Evolutionary conservation across 1,284 basidiomycete species (phyloP), one percentile per base, ranked within the genome.

Genomic region (Ganoderma meredithae): DNA sequence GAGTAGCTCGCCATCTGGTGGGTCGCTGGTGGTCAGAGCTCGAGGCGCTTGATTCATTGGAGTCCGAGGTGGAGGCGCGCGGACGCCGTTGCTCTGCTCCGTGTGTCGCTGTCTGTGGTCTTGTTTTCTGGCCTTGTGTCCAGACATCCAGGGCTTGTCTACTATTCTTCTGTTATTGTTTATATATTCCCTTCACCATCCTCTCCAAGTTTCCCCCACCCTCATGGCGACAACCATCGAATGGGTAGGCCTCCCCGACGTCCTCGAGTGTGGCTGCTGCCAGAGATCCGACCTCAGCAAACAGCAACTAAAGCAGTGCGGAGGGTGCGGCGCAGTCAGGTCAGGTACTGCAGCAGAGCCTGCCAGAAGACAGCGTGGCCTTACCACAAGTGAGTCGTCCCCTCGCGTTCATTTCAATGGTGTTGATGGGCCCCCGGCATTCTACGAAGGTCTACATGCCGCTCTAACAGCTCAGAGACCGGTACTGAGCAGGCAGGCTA

Each of bases 271-370:
- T 22, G 58, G 36, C 22, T 25, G 58, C 10, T 60, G 58, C 25
- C 12, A 22, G 25, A 60, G 39, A 40, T 25, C 36, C 39, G 58
- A 40, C 22, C n/a, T 40, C 58, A 60, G n/a, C 9, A 40, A 59
- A 27, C 36, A 41, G 25, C 36, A 40, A n/a, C 41, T 64, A 31
- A 59, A 53, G 56, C 47, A 25, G 22, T 66, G 65, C 19, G 41
- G 25, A 47, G 60, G 60, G 19, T 66, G 65, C 33, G 25, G 39
- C 2, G 43, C 40, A 7, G 52, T 47, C 19, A 27, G 62, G 52
- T 47, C 19, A 27, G 62, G 25, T 66, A 62, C 49, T 66, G 65
- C 52, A 62, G 65, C 47, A 62, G 56, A 41, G 40, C 55, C 39
- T 66, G 65, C 43, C 65, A 62, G 41, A 53, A 15, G 52, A 27